Evolutionary conservation across 2,329 filamentous ascomycete genomes (phyloP).

Genomic region (Alternaria atra): DNA sequence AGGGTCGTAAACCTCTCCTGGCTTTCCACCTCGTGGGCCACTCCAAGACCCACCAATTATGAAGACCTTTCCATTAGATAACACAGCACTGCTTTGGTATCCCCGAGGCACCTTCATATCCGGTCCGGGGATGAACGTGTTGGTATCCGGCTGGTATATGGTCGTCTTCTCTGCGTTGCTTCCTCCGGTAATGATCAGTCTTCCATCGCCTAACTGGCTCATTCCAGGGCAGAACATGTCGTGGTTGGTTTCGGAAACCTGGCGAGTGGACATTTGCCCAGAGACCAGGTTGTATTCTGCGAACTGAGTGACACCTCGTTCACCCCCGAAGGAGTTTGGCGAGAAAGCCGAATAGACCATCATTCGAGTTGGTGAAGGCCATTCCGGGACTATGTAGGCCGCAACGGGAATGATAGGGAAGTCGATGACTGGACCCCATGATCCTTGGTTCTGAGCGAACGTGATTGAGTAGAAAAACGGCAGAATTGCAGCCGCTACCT

Average conservation of each 20-base stretch:
- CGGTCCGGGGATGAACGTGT: slow-evolving; percentile 20
- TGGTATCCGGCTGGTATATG: slow-evolving; percentile 25
- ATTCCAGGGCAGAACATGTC: slow-evolving; percentile 38
- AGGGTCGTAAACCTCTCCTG: slow-evolving; percentile 29
- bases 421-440: slow-evolving; percentile 25
- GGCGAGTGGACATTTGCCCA: slow-evolving; percentile 22
- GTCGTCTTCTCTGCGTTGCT: slow-evolving; percentile 28
- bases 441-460: slow-evolving; percentile 16
- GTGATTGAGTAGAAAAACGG: neutral
- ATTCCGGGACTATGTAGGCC: slow-evolving; percentile 31
- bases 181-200: slow-evolving; percentile 30
- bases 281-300: slow-evolving; percentile 28
- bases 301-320: slow-evolving; percentile 29
- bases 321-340: slow-evolving; percentile 21
- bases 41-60: slow-evolving; percentile 32
- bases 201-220: slow-evolving; percentile 25
- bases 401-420: slow-evolving; percentile 34
- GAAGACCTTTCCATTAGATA: slow-evolving; percentile 31
- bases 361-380: slow-evolving; percentile 25
- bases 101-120: slow-evolving; percentile 29
- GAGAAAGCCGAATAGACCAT: slow-evolving; percentile 30
- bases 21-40: slow-evolving; percentile 21
- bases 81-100: slow-evolving; percentile 26
- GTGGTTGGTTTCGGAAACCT: slow-evolving; percentile 29
- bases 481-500: neutral